Evolutionary conservation across 1,284 basidiomycete genomes (phyloP), one percentile per base, ranked within the genome.

Genomic region (Leccinum fuscescens): DNA sequence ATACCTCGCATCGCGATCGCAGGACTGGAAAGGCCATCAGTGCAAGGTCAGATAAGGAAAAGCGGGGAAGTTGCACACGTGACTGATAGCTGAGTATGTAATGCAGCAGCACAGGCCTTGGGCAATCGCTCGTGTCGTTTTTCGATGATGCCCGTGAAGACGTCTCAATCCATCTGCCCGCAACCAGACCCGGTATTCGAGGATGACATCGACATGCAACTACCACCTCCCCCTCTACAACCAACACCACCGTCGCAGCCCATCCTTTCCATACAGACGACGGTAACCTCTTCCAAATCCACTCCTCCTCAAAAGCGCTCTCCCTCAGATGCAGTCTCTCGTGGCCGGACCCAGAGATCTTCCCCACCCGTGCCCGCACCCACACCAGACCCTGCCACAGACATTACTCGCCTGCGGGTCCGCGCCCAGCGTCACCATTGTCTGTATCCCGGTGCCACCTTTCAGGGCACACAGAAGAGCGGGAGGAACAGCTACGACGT

Each of bases 401-500:
- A 94, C 69, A 88, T 94, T 58, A 90, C 90, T 52, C 84, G 84
- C 24, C 74, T 91, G 44, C 85, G 92, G 56, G 81, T 91, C 17
- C 86, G 88, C 50, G 84, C 86, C n/a, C 83, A 86, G 66, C 83
- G 83, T 3, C 86, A 91, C 72, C 88, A 92, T 61, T 93, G 90
- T 70, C 80, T 95, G 6, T 91, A 92, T 74, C 88, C 92, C 50
- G 92, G 92, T 2, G 86, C 89, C 29, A 79, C 82, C 17, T 94
- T 93, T 72, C 80, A 83, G 63, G 92, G 92, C 3, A 91, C 88
- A 1, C 92, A 94, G 76, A 91, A 91, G 74, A 90, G 87, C 64
- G 93, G 92, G 4, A 82, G 90, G 64, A 92, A 88, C 71, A 88
- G 86, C 66, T 94, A 94, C 78, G 90, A 93, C 63, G 92, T 94